Base-by-base conservation (phyloP, 1,284 basidiomycete species). In the Naganishia sp. region DNA sequence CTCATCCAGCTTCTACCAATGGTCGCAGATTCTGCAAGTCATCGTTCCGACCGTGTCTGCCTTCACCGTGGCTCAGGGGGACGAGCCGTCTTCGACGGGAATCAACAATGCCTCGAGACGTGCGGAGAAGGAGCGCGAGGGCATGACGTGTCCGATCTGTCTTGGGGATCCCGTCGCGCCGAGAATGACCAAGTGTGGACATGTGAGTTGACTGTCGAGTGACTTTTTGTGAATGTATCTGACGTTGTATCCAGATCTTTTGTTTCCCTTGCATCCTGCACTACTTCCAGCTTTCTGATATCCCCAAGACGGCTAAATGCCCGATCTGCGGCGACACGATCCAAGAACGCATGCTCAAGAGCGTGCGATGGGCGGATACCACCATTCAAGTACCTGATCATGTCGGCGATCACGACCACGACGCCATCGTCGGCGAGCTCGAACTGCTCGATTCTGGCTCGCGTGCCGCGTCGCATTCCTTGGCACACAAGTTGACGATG, bases 241-340 rank as follows among this genome's bases (percentile, higher is more conserved):
- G 4, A 46, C 49, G 61, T 66, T 64, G 60, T 46, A 49, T 59
- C 33, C 23, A 92, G 90, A 86, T 92, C 54, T 94, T 87, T 78
- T 94, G 92, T 78, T 93, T 88, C 76, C 89, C 91, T 10, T 96
- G 93, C 79, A 90, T 94, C 61, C 81, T 97, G 50, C 95, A 96
- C 78, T 96, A 94, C 76, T 85, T 98, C 73, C 88, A 85, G 75
- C 86, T 87, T 23, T 90, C 90, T 9, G 87, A 92, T 61, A 88
- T 87, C 65, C 79, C 81, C 69, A 91, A 92, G 79, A 92, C 89
- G 85, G 87, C 88, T 36, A 87, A 88, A 66, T 99, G 96, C 78
- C 96, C 95, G 0, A 94, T 99, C 65, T 99, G 95, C 78, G 90
- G 90, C 75, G 96, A 99, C 80, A 90, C 92, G 10, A 85, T 99